Base-by-base conservation (phyloP, 352 stramenopile species). In the Elongisporangium anandrum region DNA sequence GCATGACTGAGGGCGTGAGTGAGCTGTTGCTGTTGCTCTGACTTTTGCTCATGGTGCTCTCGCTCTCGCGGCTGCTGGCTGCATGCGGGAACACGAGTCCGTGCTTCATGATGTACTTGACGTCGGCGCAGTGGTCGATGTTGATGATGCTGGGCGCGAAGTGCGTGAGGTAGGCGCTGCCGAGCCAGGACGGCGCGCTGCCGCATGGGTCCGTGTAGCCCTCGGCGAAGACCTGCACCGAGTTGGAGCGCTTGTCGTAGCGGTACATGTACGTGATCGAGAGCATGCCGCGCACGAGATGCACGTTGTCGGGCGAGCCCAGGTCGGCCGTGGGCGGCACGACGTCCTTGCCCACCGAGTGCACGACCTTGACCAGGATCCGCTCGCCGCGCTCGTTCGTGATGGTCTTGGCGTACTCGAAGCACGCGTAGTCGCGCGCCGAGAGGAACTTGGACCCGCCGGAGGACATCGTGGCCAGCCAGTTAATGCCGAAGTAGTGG, bases 51-150 rank as follows among this genome's bases (percentile, higher is more conserved):
- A 64, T 50, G 4, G 67, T 75, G 22, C 72, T 78, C 55, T 77
- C 70, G 29, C 72, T 80, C 57, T 74, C 66, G 23, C 1, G 62
- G 60, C 17, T 53, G 54, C 56, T 56, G 65, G 71, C 49, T 71
- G 51, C 53, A 24, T 84, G 73, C 2, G 79, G 78, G 54, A 90
- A 87, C 54, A 92, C 68, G 64, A 87, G 79, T 10, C 78, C 78
- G 63, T 89, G 80, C 63, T 88, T 87, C 60, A 87, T 81, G 59
- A 92, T 88, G 68, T 87, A 87, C 76, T 92, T 92, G 60, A 85
- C 85, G 54, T 92, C 82, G 6, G 78, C 79, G 59, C 80, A 82
- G 61, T 87, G 69, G 50, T 88, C 74, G 22, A 92, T 73, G 21
- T 81, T 73, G n/a, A 84, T 65, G 21, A 92, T 66, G 1, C 77